Evolutionary conservation across 768 basidiomycete genomes (phyloP), one percentile per base, ranked within the genome.

Genomic region (Austroboletus festivus): DNA sequence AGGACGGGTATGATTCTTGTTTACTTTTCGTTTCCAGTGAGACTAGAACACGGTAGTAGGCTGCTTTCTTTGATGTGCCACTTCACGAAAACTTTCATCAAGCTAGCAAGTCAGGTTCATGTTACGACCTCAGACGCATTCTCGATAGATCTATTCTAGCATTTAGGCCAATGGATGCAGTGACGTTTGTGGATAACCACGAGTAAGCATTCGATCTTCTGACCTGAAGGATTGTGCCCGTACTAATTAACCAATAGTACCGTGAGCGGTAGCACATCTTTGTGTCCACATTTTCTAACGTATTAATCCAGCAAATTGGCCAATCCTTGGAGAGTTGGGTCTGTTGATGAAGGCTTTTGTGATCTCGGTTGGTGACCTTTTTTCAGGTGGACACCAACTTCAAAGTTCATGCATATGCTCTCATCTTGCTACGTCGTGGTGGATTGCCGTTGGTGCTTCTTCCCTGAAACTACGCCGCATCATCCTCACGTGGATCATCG

Each of bases 171-270:
- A 71, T 76, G 22, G 89, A 93, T 61, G 88, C 93, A 4, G 89
- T 96, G 5, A 92, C 89, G 0, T 92, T 92, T 59, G 89, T 92
- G 7, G 89, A 93, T 58, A 93, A 92, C 64, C 89, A 93, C 55
- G 90, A 93, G 89, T 90, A 53, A 68, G 85, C 69, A 10, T 31
- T 44, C 2, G 11, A 1, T 26, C 15, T 22, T 21, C 46, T 31
- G 31, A 46, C 11, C 37, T 7, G 28, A 28, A 3, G 19, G n/a
- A 26, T 38, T 23, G 18, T 15, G 11, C 28, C 4, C 2, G 52
- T 38, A 15, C 37, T 34, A 11, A 48, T 21, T 50, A 46, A 24
- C 31, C 50, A 28, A 43, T 51, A 89, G 86, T 53, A 89, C 87
- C 61, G 87, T 88, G 69, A 69, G 70, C 26, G 39, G 81, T 68